A percentile compares a stretch with the other conserved stretches of the same genome.
These are phyloP conservation scores for Flaveria robusta DNA, from an alignment of 129 eudicot species.

Conservation along the genomic window DNA sequence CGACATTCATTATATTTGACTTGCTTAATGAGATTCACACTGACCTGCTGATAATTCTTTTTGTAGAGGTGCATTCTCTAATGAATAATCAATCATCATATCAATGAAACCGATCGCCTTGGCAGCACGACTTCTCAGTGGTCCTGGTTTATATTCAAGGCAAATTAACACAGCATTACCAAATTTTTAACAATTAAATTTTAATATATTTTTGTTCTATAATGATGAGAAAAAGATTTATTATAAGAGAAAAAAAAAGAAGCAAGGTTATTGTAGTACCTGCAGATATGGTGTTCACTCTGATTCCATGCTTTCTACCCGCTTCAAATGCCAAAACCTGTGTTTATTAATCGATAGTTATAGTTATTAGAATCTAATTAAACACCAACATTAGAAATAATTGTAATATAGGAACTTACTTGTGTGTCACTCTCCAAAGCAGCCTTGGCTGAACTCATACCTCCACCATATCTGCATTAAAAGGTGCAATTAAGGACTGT, in stretches of 20 bases:
- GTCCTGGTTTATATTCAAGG: slow-evolving; percentile 47
- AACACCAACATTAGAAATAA: background rate
- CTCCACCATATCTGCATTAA: slow-evolving; percentile 80
- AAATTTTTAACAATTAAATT: background rate
- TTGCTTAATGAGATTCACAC: slow-evolving; percentile 12
- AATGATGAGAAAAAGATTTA: background rate
- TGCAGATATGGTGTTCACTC: slow-evolving; percentile 96
- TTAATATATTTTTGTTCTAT: background rate
- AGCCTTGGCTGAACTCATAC: slow-evolving; percentile 98
- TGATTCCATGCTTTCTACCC: slow-evolving; percentile 69
- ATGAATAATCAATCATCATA: slow-evolving; percentile 72
- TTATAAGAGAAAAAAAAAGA: background rate
- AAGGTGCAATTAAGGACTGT: slow-evolving; percentile 7
- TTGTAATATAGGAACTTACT: slow-evolving; percentile 34
- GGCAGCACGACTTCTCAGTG: slow-evolving; percentile 92
- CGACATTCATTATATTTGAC: background rate
- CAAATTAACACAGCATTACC: background rate
- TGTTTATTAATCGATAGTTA: slow-evolving; percentile 14
- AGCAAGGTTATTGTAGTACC: slow-evolving; percentile 38
- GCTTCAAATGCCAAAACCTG: slow-evolving; percentile 98
- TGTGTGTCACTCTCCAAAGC: slow-evolving; percentile 91
- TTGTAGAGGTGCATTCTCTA: slow-evolving; percentile 72
- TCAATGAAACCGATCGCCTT: slow-evolving; percentile 82
- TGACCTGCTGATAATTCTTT: slow-evolving; percentile 71
- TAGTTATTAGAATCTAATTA: background rate